Evolutionary conservation across 2,329 filamentous ascomycete species (phyloP), one percentile per base, ranked within the genome.

Genomic region (Venturia effusa): DNA sequence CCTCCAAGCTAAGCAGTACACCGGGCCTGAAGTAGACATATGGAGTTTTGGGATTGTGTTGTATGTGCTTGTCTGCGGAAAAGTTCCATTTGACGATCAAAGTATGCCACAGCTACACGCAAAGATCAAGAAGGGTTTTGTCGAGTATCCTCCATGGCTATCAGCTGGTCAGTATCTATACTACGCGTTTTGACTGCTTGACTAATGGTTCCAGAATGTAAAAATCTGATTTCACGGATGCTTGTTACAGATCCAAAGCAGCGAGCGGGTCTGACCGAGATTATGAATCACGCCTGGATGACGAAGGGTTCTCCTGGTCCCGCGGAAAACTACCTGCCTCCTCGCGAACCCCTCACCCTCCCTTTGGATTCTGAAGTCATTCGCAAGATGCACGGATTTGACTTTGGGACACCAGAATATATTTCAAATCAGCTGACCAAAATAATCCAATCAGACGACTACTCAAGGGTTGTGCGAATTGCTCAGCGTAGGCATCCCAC

Each of bases 21-120:
- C 90, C 1, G 94, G 94, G 0, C 94, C 94, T 0, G 94, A 99
- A 73, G 94, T 99, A 34, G 94, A 99, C 72, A 85, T 97, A 0
- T 99, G 94, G 94, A 97, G 94, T 78, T 97, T 97, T 76, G 94
- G 94, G 27, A 97, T 99, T 69, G 94, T 99, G 15, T 83, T 99
- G 17, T 99, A 97, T 71, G 94, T 99, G 65, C 78, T 99, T 66
- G 94, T 97, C 4, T 97, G 94, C 73, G 94, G 94, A 62, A 97
- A 97, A 75, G 94, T 99, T 3, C 94, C 94, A 0, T 99, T 99
- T 71, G 94, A 99, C 73, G 94, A 99, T 73, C 94, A 99, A 77
- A 97, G 92, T 78, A 99, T 99, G 92, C 94, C 93, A 41, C 92
- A 96, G 67, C 80, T 99, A 60, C 94, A 99, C 77, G 92, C 93